phyloP scores from a whole-genome alignment of 176 grass and related monocot species.

The Rhynchospora breviuscula region DNA sequence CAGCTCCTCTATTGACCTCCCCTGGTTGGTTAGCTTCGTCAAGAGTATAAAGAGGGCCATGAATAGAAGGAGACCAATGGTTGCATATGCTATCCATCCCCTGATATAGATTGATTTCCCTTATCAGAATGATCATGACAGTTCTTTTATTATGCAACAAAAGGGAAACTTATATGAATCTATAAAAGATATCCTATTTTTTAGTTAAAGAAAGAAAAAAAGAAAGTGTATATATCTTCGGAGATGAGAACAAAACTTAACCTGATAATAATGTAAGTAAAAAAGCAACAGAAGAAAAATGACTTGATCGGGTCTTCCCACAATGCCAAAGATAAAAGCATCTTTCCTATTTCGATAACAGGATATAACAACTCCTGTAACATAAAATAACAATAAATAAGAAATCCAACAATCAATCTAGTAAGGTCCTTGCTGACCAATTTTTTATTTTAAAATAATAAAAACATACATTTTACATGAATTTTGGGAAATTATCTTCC shows the following conservation, averaged over 20 bases:
- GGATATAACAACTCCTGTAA: slow-evolving; percentile 75
- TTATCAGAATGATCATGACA: background rate
- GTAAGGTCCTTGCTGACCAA: background rate
- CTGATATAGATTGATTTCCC: slow-evolving; percentile 39
- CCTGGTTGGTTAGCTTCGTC: slow-evolving; percentile 73
- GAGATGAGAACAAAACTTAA: slow-evolving; percentile 16
- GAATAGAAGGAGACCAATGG: slow-evolving; percentile 62
- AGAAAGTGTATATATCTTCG: background rate
- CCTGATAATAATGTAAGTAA: slow-evolving; percentile 64
- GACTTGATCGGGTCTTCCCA: slow-evolving; percentile 88
- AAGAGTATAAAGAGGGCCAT: slow-evolving; percentile 76
- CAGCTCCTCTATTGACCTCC: slow-evolving; percentile 53
- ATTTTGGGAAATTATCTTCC: background rate
- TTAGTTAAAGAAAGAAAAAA: background rate
- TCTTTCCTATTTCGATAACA: slow-evolving; percentile 52
- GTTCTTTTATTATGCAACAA: background rate
- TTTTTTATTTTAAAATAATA: background rate
- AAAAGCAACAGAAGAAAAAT: slow-evolving; percentile 57
- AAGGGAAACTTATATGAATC: background rate
- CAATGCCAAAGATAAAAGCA: slow-evolving; percentile 58
- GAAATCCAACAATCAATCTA: background rate
- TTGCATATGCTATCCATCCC: slow-evolving; percentile 65
- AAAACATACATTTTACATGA: background rate
- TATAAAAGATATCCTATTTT: background rate
- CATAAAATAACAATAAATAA: slow-evolving; percentile 13